Percentiles rank a stretch among this genome's conserved stretches.
These are phyloP conservation scores for Populus pruinosa DNA, from an alignment of 345 rosid genomes.

Conservation along the genomic window DNA sequence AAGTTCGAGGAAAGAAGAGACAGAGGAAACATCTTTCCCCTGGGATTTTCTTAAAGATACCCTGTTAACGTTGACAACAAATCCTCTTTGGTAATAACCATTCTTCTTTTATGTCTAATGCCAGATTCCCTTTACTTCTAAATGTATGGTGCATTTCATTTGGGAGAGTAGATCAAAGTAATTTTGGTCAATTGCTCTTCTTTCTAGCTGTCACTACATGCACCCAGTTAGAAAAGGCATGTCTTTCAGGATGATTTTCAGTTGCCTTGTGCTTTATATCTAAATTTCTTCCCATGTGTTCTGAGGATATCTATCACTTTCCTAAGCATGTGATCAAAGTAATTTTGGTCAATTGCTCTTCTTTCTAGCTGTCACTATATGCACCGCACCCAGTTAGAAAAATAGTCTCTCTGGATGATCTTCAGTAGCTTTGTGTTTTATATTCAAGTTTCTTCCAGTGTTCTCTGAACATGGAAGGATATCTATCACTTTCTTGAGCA, in stretches of 20 bases:
- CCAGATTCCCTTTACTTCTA: background rate
- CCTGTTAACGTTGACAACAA: background rate
- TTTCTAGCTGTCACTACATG: background rate
- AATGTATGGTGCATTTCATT: background rate
- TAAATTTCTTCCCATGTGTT: background rate
- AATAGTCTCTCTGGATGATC: background rate
- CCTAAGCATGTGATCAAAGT: background rate
- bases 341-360: background rate
- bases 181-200: background rate
- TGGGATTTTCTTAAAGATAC: too few species aligned
- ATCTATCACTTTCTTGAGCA: background rate
- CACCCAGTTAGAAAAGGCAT: background rate
- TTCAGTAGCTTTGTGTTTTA: conserved; percentile 5
- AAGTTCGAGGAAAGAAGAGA: too few species aligned
- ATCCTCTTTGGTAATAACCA: background rate
- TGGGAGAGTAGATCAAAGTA: background rate
- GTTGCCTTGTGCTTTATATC: background rate
- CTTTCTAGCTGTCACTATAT: background rate
- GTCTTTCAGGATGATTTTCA: background rate
- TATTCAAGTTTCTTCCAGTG: background rate
- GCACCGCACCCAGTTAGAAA: background rate
- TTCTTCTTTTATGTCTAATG: background rate
- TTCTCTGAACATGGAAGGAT: background rate
- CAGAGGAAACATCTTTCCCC: too few species aligned
- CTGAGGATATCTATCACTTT: background rate